Percentiles rank a stretch among this genome's conserved stretches.
phyloP scores from a whole-genome alignment of 495 filamentous ascomycete genomes.

The Xylaria telfairii region DNA sequence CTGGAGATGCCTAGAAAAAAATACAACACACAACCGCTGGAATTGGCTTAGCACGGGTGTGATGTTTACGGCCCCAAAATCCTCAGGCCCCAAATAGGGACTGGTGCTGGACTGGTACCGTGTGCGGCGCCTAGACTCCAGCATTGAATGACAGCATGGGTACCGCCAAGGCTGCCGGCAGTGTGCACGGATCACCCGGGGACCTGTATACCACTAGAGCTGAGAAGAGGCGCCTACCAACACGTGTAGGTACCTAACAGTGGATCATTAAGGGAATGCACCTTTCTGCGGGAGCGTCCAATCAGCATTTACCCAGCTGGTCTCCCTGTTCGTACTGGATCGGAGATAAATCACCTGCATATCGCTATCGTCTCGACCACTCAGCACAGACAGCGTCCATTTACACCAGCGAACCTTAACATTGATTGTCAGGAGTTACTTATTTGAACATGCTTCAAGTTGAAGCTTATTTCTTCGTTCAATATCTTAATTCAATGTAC shows the following conservation, averaged over 20 bases:
- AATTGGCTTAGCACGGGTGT: constrained; percentile 21
- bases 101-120: not conserved
- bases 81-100: too few species aligned
- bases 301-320: not conserved
- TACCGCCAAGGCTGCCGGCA: not conserved
- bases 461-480: not conserved
- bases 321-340: not conserved
- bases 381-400: not conserved
- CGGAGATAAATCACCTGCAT: not conserved
- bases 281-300: not conserved
- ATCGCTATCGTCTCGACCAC: constrained; percentile 10
- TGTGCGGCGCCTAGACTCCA: not conserved
- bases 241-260: constrained; percentile 9
- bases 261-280: not conserved
- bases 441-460: not conserved
- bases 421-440: not conserved
- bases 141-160: not conserved
- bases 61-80: not conserved
- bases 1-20: constrained; percentile 28
- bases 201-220: not conserved
- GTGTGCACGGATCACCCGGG: constrained; percentile 6
- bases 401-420: not conserved
- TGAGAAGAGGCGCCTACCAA: not conserved
- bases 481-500: not conserved
- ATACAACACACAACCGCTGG: constrained; percentile 26